Conservation (phyloP, 2,329 filamentous ascomycete genomes). For the Sphaerulina populicola region DNA sequence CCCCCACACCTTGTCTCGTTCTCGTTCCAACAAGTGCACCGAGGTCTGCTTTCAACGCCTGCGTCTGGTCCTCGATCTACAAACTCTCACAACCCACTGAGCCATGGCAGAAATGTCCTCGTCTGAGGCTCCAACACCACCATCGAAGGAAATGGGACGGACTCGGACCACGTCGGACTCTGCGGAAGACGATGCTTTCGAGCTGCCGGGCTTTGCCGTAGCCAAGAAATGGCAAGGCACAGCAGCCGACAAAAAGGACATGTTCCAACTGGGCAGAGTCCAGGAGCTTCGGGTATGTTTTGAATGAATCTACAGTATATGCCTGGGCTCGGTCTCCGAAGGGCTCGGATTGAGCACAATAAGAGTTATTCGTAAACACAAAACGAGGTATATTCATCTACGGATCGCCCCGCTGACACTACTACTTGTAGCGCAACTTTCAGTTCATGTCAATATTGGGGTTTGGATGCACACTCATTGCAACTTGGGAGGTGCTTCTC, state of each 20-base stretch:
- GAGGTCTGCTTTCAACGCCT: no score
- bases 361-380: no score
- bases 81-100: no score
- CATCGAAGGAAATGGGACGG: not conserved
- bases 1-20: no score
- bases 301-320: no score
- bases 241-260: slow-evolving; percentile 19
- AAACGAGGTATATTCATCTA: no score
- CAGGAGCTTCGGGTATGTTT: slow-evolving; percentile 12
- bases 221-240: slow-evolving; percentile 22
- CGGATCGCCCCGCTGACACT: no score
- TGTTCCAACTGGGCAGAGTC: slow-evolving; percentile 21
- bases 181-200: slow-evolving; percentile 12
- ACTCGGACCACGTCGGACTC: not conserved
- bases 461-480: slow-evolving; percentile 43
- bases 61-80: no score
- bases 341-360: no score
- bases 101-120: no score
- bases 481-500: slow-evolving; percentile 46
- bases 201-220: slow-evolving; percentile 16
- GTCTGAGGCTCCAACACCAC: not conserved
- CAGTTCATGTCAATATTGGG: slow-evolving; percentile 42
- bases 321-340: no score
- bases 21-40: no score
- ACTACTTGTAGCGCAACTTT: slow-evolving; percentile 33